These are phyloP conservation scores for Paecilomyces fulvus DNA, from an alignment of 2,329 filamentous ascomycete genomes.

Conservation along the genomic window DNA sequence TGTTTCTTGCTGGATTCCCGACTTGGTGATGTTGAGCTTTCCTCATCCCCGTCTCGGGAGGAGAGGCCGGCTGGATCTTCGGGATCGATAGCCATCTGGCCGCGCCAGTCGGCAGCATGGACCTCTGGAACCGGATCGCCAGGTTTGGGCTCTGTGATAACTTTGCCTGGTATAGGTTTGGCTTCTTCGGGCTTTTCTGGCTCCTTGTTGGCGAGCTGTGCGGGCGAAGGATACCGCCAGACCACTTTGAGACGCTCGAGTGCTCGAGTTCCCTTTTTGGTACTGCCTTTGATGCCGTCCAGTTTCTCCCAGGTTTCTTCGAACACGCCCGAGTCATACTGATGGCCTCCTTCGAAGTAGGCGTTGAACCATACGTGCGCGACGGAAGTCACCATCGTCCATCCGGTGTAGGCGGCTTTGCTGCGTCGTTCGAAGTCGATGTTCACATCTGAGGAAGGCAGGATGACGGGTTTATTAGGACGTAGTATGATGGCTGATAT, in stretches of 20 bases:
- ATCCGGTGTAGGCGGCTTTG: slow-evolving; percentile 64
- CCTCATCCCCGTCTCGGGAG: slow-evolving; percentile 4
- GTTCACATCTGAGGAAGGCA: slow-evolving; percentile 80
- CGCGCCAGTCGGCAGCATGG: slow-evolving; percentile 66
- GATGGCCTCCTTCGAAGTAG: slow-evolving; percentile 76
- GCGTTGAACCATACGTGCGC: slow-evolving; percentile 97
- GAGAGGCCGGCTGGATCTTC: slow-evolving; percentile 3
- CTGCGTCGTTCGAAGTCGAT: slow-evolving; percentile 83
- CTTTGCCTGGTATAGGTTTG: slow-evolving; percentile 20
- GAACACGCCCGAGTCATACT: slow-evolving; percentile 63
- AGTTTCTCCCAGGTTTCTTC: slow-evolving; percentile 67
- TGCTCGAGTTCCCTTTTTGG: slow-evolving; percentile 69
- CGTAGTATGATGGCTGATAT: slow-evolving; percentile 72
- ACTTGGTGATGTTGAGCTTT: neutral
- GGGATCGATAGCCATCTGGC: slow-evolving; percentile 29
- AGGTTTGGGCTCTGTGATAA: slow-evolving; percentile 57
- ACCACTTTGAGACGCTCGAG: slow-evolving; percentile 78
- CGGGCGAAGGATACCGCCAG: slow-evolving; percentile 52
- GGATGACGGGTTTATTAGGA: slow-evolving; percentile 57
- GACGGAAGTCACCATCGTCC: slow-evolving; percentile 85
- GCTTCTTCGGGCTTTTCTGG: slow-evolving; percentile 16
- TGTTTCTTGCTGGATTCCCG: neutral
- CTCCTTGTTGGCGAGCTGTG: slow-evolving; percentile 6
- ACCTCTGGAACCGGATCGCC: slow-evolving; percentile 64
- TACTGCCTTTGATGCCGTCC: slow-evolving; percentile 91